Evolutionary conservation across 768 basidiomycete species (phyloP).

Genomic region (Neoboletus brunneissimus): DNA sequence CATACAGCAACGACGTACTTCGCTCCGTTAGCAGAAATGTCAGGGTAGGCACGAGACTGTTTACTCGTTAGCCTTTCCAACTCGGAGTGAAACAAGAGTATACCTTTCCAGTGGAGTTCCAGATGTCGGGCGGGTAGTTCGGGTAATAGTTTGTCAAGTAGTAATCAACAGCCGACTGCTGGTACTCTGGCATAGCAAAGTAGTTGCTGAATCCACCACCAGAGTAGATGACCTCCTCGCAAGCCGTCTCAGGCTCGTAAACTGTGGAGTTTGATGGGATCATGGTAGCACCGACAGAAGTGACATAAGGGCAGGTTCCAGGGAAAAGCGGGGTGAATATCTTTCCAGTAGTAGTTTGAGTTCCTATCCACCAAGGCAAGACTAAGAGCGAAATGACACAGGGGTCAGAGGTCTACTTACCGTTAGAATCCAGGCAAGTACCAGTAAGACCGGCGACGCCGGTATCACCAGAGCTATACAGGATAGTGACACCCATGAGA

Average conservation of each 20-base stretch:
- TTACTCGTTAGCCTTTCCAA: constrained; percentile 33
- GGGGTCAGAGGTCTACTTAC: constrained; percentile 6
- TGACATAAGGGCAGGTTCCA: constrained; percentile 43
- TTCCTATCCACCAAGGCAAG: constrained; percentile 19
- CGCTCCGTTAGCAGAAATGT: constrained; percentile 38
- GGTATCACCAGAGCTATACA: constrained; percentile 45
- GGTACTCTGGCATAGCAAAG: constrained; percentile 42
- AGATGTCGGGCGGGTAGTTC: constrained; percentile 20
- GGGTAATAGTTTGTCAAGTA: constrained; percentile 33
- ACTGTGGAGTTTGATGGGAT: constrained; percentile 35
- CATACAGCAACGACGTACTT: constrained; percentile 25
- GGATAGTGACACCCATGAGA: constrained; percentile 39
- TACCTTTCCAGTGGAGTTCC: constrained; percentile 29
- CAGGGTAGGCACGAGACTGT: constrained; percentile 36
- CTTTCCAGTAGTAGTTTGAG: constrained; percentile 20
- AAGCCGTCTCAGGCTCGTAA: constrained; percentile 29
- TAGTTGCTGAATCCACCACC: constrained; percentile 36
- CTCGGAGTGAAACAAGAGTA: constrained; percentile 10
- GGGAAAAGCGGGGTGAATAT: constrained; percentile 45
- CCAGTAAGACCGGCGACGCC: constrained; percentile 40
- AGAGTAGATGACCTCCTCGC: constrained; percentile 18
- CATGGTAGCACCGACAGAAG: constrained; percentile 48
- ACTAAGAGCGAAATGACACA: neutral
- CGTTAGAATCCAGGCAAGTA: constrained; percentile 32
- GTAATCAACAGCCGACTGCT: constrained; percentile 31